These are phyloP conservation scores for Colletotrichum noveboracense DNA, from an alignment of 2,329 filamentous ascomycete genomes.

Conservation along the genomic window DNA sequence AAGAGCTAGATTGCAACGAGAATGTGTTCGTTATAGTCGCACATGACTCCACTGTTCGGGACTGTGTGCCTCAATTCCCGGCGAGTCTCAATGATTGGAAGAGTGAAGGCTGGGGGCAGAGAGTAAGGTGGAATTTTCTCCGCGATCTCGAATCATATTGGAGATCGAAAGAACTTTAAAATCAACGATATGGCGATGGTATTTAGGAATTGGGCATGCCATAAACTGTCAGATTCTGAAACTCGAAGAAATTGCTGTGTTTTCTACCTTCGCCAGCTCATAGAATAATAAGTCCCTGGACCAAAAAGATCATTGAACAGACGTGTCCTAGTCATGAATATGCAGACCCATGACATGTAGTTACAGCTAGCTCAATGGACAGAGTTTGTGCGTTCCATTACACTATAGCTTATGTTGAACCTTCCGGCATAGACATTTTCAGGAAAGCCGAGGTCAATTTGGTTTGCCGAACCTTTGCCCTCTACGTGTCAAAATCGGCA, in stretches of 20 bases:
- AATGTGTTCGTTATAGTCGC: constrained; percentile 29
- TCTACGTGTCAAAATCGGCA: neutral
- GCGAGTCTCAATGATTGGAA: constrained; percentile 27
- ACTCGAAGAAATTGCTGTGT: neutral
- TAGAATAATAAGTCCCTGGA: neutral
- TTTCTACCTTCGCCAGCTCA: neutral
- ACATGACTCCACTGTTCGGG: constrained; percentile 26
- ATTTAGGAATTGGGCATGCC: neutral
- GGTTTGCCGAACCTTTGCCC: neutral
- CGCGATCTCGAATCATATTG: constrained; percentile 22
- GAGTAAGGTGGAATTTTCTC: constrained; percentile 25
- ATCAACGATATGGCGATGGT: neutral
- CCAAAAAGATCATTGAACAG: neutral
- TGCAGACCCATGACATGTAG: neutral
- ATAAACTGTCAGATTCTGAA: neutral
- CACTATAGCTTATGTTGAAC: neutral
- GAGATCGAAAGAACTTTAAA: neutral
- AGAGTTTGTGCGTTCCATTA: neutral
- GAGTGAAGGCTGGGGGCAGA: constrained; percentile 25
- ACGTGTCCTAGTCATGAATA: neutral
- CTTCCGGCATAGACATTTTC: neutral
- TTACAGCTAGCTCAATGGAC: neutral
- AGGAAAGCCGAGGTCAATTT: neutral
- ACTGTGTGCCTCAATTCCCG: constrained; percentile 27
- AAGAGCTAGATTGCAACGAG: constrained; percentile 26